Conservation (phyloP, 805 yeast genomes). For the Starmerella vitae region DNA sequence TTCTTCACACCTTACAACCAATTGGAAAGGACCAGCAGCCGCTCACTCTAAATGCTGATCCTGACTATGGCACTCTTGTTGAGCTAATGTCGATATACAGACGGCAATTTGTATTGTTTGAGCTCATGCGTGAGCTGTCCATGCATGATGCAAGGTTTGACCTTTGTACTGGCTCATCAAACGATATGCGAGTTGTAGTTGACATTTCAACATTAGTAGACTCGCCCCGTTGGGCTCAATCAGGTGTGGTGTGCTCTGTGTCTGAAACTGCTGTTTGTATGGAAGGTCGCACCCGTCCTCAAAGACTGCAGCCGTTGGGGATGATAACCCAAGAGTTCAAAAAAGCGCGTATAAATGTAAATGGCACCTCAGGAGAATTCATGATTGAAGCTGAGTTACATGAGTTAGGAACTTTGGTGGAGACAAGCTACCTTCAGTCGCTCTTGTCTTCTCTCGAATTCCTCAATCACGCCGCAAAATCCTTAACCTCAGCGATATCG, state of each 20-base stretch:
- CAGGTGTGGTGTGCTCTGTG: conserved; percentile 18
- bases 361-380: conserved; percentile 11
- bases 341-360: conserved; percentile 3
- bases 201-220: too few relatives aligned
- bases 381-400: too few relatives aligned
- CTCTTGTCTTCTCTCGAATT: background rate
- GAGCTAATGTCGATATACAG: conserved; percentile 21
- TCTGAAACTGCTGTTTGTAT: conserved; percentile 5
- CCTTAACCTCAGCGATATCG: conserved; percentile 16
- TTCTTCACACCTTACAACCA: conserved; percentile 5
- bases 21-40: background rate
- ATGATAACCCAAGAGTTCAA: background rate
- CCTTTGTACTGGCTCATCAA: too few relatives aligned
- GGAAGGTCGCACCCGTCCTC: conserved; percentile 13
- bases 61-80: conserved; percentile 24
- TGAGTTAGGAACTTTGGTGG: too few relatives aligned
- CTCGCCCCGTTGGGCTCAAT: conserved; percentile 19
- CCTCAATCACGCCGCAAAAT: conserved; percentile 18
- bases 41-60: conserved; percentile 10
- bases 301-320: conserved; percentile 11
- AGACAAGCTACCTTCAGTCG: too few relatives aligned
- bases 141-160: too few relatives aligned
- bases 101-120: conserved; percentile 24
- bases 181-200: too few relatives aligned
- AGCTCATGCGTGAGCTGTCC: conserved; percentile 24